These are phyloP conservation scores for Cytospora piceicola DNA, from an alignment of 2,329 filamentous ascomycete genomes.

Conservation along the genomic window DNA sequence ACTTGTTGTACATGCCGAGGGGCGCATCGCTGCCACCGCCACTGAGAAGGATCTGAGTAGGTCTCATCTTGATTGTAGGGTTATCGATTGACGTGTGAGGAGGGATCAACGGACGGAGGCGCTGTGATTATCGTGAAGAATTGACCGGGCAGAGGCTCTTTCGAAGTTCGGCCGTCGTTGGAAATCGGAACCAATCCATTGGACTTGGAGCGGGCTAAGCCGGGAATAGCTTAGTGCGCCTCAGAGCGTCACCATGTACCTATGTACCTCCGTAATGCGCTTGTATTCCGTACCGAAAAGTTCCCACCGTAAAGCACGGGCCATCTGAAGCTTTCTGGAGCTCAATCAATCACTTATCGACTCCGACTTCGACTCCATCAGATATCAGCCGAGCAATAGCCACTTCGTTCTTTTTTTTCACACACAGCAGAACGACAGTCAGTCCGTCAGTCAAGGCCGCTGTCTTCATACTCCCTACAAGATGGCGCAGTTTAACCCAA, in stretches of 20 bases:
- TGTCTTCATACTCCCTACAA: constrained; percentile 28
- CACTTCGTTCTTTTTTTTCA: background rate
- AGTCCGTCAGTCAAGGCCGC: background rate
- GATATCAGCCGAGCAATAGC: constrained; percentile 10
- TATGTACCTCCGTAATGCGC: background rate
- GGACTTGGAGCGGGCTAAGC: constrained; percentile 12
- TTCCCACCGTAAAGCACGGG: constrained; percentile 10
- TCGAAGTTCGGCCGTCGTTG: constrained; percentile 34
- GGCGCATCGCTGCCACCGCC: constrained; percentile 45
- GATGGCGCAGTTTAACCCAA: constrained; percentile 52
- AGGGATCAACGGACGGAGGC: constrained; percentile 37
- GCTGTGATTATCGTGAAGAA: constrained; percentile 16
- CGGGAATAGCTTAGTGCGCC: background rate
- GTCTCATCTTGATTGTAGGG: constrained; percentile 47
- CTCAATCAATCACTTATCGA: constrained; percentile 18
- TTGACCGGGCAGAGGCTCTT: constrained; percentile 7
- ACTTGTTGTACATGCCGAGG: constrained; percentile 51
- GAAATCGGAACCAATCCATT: constrained; percentile 33
- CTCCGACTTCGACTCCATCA: constrained; percentile 10
- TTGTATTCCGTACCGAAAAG: background rate
- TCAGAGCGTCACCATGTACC: constrained; percentile 1
- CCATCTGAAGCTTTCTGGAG: constrained; percentile 16
- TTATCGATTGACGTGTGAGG: constrained; percentile 36
- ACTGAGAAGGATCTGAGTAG: constrained; percentile 48
- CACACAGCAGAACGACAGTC: constrained; percentile 8